Conservation (phyloP, 2,329 filamentous ascomycete genomes). For the Bipolaris bicolor region DNA sequence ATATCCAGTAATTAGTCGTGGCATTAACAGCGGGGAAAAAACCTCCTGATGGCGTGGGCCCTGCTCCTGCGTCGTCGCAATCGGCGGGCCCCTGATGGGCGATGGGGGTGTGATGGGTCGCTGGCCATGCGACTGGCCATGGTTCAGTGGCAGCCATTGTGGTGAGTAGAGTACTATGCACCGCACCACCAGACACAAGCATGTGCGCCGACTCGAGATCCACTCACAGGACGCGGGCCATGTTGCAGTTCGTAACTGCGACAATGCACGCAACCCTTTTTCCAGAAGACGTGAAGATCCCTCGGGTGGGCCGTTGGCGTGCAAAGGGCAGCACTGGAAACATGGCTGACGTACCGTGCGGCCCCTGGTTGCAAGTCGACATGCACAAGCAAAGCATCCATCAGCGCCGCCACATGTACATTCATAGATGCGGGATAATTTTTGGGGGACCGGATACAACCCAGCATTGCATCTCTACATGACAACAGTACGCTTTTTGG, state of each 20-base stretch:
- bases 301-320: slow-evolving; percentile 10
- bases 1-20: neutral
- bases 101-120: neutral
- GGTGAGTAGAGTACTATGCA: too few relatives aligned
- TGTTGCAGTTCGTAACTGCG: slow-evolving; percentile 6
- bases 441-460: too few relatives aligned
- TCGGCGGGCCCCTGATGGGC: slow-evolving; percentile 4
- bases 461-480: too few relatives aligned
- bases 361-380: slow-evolving; percentile 12
- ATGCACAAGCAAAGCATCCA: neutral
- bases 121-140: too few relatives aligned
- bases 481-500: neutral
- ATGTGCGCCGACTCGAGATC: neutral
- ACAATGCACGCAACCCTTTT: slow-evolving; percentile 11
- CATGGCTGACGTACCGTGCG: slow-evolving; percentile 20
- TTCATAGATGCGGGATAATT: neutral
- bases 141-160: too few relatives aligned
- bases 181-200: too few relatives aligned
- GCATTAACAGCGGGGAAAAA: neutral
- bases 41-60: slow-evolving; percentile 3
- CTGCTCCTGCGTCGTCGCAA: slow-evolving; percentile 8
- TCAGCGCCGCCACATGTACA: neutral
- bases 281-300: slow-evolving; percentile 6
- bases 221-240: neutral
- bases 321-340: slow-evolving; percentile 1